These are phyloP conservation scores for Mycosarcoma mackinlayi DNA, from an alignment of 1,284 basidiomycete species.

Conservation along the genomic window DNA sequence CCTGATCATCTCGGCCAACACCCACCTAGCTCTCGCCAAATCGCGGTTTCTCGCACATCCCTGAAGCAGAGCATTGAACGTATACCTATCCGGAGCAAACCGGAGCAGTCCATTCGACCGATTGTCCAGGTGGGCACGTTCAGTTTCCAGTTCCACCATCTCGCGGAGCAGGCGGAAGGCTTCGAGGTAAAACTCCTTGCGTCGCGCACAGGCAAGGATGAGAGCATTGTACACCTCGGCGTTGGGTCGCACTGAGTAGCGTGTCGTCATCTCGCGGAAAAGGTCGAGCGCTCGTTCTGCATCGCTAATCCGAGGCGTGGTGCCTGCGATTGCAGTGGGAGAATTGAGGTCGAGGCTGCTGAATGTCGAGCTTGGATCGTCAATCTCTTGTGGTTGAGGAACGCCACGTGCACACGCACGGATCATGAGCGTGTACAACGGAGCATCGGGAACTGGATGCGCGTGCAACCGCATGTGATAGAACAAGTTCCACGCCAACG, in stretches of 20 bases:
- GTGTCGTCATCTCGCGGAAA: slow-evolving; percentile 87
- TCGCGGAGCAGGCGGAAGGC: slow-evolving; percentile 72
- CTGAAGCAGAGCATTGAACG: slow-evolving; percentile 85
- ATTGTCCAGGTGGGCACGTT: slow-evolving; percentile 76
- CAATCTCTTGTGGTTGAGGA: slow-evolving; percentile 69
- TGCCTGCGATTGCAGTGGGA: not conserved
- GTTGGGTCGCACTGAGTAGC: slow-evolving; percentile 76
- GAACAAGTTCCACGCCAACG: slow-evolving; percentile 82
- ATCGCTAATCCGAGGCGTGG: slow-evolving; percentile 71
- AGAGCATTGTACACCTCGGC: slow-evolving; percentile 81
- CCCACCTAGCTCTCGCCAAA: slow-evolving; percentile 84
- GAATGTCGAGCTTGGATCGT: slow-evolving; percentile 13
- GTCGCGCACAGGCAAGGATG: slow-evolving; percentile 77
- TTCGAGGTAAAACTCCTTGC: slow-evolving; percentile 59
- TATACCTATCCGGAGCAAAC: slow-evolving; percentile 77
- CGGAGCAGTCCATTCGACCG: slow-evolving; percentile 12
- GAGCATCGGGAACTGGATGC: slow-evolving; percentile 80
- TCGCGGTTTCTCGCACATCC: slow-evolving; percentile 89
- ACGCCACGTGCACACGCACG: slow-evolving; percentile 78
- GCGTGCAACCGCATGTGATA: slow-evolving; percentile 95
- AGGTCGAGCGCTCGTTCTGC: slow-evolving; percentile 92
- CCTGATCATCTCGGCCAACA: slow-evolving; percentile 84
- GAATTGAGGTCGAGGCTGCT: not conserved
- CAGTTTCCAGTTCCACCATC: slow-evolving; percentile 77
- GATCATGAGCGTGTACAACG: slow-evolving; percentile 88